Evolutionary conservation across 2,329 filamentous ascomycete species (phyloP), one percentile per base, ranked within the genome.

Genomic region (Diaporthe ampelina): DNA sequence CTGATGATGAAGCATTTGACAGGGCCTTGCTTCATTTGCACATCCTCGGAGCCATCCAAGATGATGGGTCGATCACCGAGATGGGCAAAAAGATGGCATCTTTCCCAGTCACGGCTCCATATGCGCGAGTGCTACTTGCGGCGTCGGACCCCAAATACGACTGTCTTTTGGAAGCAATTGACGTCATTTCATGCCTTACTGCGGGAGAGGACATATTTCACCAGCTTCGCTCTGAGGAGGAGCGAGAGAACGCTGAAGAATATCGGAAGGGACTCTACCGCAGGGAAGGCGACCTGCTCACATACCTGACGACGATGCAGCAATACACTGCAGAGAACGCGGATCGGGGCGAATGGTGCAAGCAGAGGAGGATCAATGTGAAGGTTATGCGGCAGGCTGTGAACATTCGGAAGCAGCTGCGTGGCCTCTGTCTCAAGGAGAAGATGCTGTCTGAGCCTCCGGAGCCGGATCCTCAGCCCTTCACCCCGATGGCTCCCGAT

Each of bases 1-100:
- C 97, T 0, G 91, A 94, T 11, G 84, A 91, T 3, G 93, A 97
- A 76, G 89, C 94, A 0, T 90, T 98, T 67, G 92, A 96, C 78
- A 95, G 95, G 78, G 95, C 95, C 0, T 86, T 98, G 0, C 83
- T 97, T 8, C 94, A 97, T 71, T 88, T 99, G 0, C 90, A 95
- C 70, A 90, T 93, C 48, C 91, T 99, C 3, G 91, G 93, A 15
- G 95, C 95, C 0, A 84, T 99, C 0, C 88, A 91, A 4, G 90
- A 94, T 29, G 85, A 90, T 9, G 95, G 94, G 8, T 85, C 86
- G 0, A 94, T 99, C 79, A 98, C 93, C 6, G 84, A 89, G 0
- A 86, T 91, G 24, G 97, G 97, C 1, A 86, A 88, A 57, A 92
- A 93, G 72, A 95, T 99, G 82, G 94, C 96, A 0, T 89, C 91